Evolutionary conservation across 2,329 filamentous ascomycete genomes (phyloP), one percentile per base, ranked within the genome.

Genomic region (Colletotrichum lupini): DNA sequence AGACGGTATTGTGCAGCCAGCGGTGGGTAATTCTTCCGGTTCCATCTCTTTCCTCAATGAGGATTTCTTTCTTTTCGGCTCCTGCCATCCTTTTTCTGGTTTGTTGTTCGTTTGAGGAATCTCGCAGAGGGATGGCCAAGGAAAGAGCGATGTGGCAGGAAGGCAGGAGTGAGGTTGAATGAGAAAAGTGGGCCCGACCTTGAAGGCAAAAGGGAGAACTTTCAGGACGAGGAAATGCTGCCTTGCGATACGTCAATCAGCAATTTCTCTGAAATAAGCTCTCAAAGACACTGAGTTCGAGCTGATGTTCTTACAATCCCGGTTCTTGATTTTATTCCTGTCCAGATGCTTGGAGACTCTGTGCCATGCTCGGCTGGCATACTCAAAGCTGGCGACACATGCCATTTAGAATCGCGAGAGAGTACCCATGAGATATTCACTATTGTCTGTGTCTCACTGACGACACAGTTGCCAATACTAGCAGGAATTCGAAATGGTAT

Each of bases 31-130:
- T 19, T 12, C 19, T 63, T 24, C 72, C 74, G 11, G 59, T 35
- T 26, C 59, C 60, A 49, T 75, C 64, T 22, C 55, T 35, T 55
- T 74, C 74, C 5, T 72, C 66, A 14, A 75, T 63, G 1, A 57
- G n/a, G 16, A 71, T 4, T 16, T 57, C 28, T 14, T 53, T 30
- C 4, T 57, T 9, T 2, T 65, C 14, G 2, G 24, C 28, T 26
- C 35, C 19, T 65, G 42, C 52, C 62, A 67, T 66, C 9, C 7
- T 28, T 32, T 32, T 14, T 0, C 3, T 37, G 42, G 8, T 14
- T 3, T 12, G 22, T 14, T 22, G 22, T 60, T 22, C 14, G 1
- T 28, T 24, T 14, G 4, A 2, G 32, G 28, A 9, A 5, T 9
- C 19, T 30, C 4, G 19, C 8, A n/a, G 9, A 55, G 9, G 46